Evolutionary conservation across 768 basidiomycete species (phyloP).

Genomic region (Boletus sp.): DNA sequence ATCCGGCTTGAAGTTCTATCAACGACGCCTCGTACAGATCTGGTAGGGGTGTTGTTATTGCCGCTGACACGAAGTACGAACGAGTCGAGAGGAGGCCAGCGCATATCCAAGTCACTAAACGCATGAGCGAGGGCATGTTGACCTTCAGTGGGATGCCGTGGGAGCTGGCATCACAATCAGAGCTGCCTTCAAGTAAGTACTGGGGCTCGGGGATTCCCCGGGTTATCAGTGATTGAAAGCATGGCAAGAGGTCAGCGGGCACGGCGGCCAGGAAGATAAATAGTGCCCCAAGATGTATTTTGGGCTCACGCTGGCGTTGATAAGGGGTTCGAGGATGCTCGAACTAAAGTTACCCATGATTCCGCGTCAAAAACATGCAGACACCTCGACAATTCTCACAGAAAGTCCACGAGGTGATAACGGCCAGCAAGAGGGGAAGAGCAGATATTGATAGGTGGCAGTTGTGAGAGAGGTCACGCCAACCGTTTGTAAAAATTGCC

Average conservation of each 20-base stretch:
- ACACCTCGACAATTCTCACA: not conserved
- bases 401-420: not conserved
- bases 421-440: too few species aligned
- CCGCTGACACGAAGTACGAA: conserved; percentile 8
- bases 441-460: not conserved
- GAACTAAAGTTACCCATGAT: conserved; percentile 3
- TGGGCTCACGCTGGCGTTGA: not conserved
- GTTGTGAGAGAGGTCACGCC: not conserved
- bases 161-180: not conserved
- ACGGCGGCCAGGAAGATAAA: not conserved
- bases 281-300: not conserved
- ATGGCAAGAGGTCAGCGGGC: conserved; percentile 9
- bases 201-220: not conserved
- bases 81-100: conserved; percentile 2
- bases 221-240: conserved; percentile 1
- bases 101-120: conserved; percentile 7
- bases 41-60: conserved; percentile 26
- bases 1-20: conserved; percentile 37
- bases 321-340: not conserved
- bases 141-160: not conserved
- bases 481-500: not conserved
- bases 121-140: conserved; percentile 4
- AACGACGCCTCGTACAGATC: conserved; percentile 42
- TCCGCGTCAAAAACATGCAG: not conserved
- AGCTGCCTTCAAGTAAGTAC: conserved; percentile 7